Evolutionary conservation across 1,139 yeast species (phyloP).

Genomic region (Pichia kudriavzevii): DNA sequence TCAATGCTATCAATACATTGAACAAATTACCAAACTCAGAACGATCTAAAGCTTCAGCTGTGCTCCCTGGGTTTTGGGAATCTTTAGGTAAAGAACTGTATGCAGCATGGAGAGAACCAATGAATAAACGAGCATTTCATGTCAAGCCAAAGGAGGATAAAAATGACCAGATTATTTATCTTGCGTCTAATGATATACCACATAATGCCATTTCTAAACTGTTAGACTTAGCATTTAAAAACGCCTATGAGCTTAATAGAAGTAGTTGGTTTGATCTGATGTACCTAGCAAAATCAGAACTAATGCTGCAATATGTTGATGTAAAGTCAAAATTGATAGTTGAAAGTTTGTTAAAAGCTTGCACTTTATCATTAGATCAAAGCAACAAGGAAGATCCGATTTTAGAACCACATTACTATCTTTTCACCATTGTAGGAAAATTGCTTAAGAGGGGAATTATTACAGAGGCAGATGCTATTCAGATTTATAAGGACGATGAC

Average conservation of each 20-base stretch:
- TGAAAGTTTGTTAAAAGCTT: slow-evolving; percentile 35
- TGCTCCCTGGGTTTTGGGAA: slow-evolving; percentile 44
- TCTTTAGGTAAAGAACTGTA: slow-evolving; percentile 55
- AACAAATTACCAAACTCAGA: slow-evolving; percentile 27
- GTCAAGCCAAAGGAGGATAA: slow-evolving; percentile 27
- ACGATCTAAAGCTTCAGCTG: slow-evolving; percentile 24
- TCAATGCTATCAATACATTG: slow-evolving; percentile 62
- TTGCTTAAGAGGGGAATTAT: slow-evolving; percentile 36
- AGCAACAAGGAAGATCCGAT: slow-evolving; percentile 45
- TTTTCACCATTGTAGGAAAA: slow-evolving; percentile 56
- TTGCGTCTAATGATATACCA: slow-evolving; percentile 20
- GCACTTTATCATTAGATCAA: slow-evolving; percentile 35
- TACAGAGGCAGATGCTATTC: slow-evolving; percentile 32
- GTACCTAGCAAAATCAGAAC: slow-evolving; percentile 53
- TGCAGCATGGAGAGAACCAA: slow-evolving; percentile 56
- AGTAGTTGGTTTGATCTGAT: slow-evolving; percentile 59
- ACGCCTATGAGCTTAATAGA: slow-evolving; percentile 37
- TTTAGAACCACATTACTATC: slow-evolving; percentile 67
- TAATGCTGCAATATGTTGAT: slow-evolving; percentile 34
- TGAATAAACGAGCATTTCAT: slow-evolving; percentile 51
- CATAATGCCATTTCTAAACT: slow-evolving; percentile 20
- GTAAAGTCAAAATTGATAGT: slow-evolving; percentile 29
- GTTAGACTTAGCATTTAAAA: slow-evolving; percentile 31
- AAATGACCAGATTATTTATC: not conserved
- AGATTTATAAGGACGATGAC: slow-evolving; percentile 34